Evolutionary conservation across 768 basidiomycete species (phyloP).

Genomic region (Punctularia strigosozonata): DNA sequence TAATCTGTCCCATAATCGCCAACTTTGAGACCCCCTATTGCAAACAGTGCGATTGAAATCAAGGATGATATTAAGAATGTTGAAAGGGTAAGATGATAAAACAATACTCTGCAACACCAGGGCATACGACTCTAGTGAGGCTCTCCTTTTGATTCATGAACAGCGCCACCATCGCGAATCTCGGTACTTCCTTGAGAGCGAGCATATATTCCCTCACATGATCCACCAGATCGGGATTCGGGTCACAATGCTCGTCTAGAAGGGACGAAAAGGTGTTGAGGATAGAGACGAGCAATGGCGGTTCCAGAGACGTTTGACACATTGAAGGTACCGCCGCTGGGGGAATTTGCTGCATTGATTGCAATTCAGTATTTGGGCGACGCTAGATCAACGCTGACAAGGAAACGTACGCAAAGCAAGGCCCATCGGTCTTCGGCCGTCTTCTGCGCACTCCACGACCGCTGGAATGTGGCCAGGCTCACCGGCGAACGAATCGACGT

Average conservation of each 20-base stretch:
- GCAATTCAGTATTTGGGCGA: not conserved
- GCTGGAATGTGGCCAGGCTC: slow-evolving; percentile 53
- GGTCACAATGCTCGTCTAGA: slow-evolving; percentile 11
- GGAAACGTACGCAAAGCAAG: slow-evolving; percentile 42
- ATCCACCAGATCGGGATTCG: slow-evolving; percentile 8
- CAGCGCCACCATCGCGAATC: slow-evolving; percentile 51
- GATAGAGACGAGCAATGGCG: slow-evolving; percentile 45
- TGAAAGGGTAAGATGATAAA: too few species aligned
- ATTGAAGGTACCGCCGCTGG: slow-evolving; percentile 45
- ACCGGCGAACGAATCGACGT: slow-evolving; percentile 18
- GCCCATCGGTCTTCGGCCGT: slow-evolving; percentile 39
- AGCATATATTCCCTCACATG: slow-evolving; percentile 36
- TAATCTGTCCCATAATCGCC: too few species aligned
- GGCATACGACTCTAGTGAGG: too few species aligned
- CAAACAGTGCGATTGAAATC: too few species aligned
- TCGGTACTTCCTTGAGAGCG: slow-evolving; percentile 39
- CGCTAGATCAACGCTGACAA: not conserved
- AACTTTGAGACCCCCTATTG: too few species aligned
- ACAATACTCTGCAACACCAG: too few species aligned
- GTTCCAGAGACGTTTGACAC: slow-evolving; percentile 63
- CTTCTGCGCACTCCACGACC: slow-evolving; percentile 37
- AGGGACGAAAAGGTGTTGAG: slow-evolving; percentile 34
- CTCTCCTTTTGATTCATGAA: slow-evolving; percentile 53
- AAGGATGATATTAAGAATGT: too few species aligned
- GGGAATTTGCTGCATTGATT: slow-evolving; percentile 33